phyloP scores from a whole-genome alignment of 805 yeast genomes.

The Isabelozyma heimii region DNA sequence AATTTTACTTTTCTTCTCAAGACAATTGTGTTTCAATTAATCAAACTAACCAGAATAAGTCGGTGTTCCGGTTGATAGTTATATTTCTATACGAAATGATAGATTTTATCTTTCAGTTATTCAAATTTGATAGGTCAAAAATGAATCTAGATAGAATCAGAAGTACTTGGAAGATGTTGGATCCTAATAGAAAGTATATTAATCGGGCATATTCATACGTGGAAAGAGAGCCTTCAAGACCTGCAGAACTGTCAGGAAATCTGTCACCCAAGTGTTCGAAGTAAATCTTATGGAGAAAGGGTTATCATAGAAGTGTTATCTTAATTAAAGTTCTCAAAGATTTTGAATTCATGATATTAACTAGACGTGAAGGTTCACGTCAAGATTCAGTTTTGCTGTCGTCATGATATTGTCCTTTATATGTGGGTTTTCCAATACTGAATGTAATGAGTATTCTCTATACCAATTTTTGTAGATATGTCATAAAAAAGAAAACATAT shows the following conservation, averaged over 20 bases:
- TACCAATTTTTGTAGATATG: too few species aligned
- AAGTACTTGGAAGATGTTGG: conserved; percentile 35
- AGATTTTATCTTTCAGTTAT: conserved; percentile 27
- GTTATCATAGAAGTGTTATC: too few species aligned
- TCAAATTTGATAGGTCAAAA: conserved; percentile 37
- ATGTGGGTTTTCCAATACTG: too few species aligned
- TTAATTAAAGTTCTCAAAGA: too few species aligned
- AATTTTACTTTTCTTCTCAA: conserved; percentile 7
- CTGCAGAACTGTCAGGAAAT: neutral
- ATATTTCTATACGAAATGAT: conserved; percentile 33
- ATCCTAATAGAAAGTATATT: conserved; percentile 38
- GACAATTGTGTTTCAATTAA: neutral
- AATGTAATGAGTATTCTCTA: too few species aligned
- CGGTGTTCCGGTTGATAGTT: conserved; percentile 20
- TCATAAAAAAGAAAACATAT: too few species aligned
- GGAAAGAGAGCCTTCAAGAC: conserved; percentile 17
- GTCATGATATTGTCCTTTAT: too few species aligned
- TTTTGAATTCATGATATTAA: too few species aligned
- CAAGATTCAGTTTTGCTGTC: too few species aligned
- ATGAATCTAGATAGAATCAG: conserved; percentile 44
- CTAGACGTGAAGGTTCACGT: too few species aligned
- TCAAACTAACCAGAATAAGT: conserved; percentile 1
- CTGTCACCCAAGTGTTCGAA: too few species aligned
- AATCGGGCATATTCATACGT: conserved; percentile 33
- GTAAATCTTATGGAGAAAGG: too few species aligned